A percentile compares a stretch with the other conserved stretches of the same genome.
Conservation (phyloP, 1,284 basidiomycete species). For the Termitomyces sp. region DNA sequence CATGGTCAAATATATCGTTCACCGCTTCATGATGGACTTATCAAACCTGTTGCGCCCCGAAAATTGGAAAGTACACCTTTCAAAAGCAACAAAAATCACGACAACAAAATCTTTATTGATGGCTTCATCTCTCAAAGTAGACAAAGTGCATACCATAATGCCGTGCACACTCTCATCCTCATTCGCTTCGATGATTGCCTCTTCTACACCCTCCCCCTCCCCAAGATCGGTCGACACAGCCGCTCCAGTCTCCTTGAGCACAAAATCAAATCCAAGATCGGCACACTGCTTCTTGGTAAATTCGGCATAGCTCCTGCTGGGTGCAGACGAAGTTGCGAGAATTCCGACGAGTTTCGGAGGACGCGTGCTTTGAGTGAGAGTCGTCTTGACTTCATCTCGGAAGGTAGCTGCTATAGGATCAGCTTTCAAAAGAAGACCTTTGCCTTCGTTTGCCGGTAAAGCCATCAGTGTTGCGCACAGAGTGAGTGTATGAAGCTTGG, state of each 20-base stretch:
- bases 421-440: slow-evolving; percentile 72
- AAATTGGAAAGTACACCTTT: slow-evolving; percentile 92
- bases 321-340: slow-evolving; percentile 81
- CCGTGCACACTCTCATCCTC: slow-evolving; percentile 84
- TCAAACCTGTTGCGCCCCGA: slow-evolving; percentile 74
- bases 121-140: not conserved
- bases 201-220: slow-evolving; percentile 73
- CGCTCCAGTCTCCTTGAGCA: slow-evolving; percentile 68
- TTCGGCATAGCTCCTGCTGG: slow-evolving; percentile 88
- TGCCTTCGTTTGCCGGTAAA: slow-evolving; percentile 32
- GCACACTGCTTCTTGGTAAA: slow-evolving; percentile 93
- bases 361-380: slow-evolving; percentile 35
- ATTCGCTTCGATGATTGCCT: slow-evolving; percentile 93
- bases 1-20: slow-evolving; percentile 2
- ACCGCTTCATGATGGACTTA: slow-evolving; percentile 2
- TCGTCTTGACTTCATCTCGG: slow-evolving; percentile 58
- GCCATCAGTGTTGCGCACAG: slow-evolving; percentile 10
- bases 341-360: slow-evolving; percentile 87
- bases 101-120: slow-evolving; percentile 6
- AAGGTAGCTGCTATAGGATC: slow-evolving; percentile 66
- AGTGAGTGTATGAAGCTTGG: not conserved
- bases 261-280: slow-evolving; percentile 84
- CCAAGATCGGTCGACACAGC: slow-evolving; percentile 51
- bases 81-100: slow-evolving; percentile 2
- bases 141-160: slow-evolving; percentile 74